Evolutionary conservation across 345 rosid species (phyloP).

Genomic region (Kernera saxatilis): DNA sequence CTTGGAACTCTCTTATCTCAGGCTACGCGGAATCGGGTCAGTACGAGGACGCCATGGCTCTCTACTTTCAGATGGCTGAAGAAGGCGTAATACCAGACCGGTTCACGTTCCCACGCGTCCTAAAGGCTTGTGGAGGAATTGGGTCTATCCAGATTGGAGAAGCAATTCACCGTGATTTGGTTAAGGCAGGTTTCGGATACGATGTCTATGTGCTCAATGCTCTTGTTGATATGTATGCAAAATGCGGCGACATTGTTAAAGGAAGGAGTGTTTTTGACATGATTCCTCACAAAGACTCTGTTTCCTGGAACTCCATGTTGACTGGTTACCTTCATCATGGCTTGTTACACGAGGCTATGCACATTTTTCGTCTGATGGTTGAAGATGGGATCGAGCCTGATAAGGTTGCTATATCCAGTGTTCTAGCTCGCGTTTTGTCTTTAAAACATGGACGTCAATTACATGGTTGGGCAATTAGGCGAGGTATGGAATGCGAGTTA

Average conservation of each 20-base stretch:
- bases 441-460: conserved; percentile 46
- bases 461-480: conserved; percentile 70
- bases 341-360: conserved; percentile 45
- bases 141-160: conserved; percentile 63
- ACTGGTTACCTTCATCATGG: conserved; percentile 62
- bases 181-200: conserved; percentile 56
- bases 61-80: conserved; percentile 89
- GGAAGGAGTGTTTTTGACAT: conserved; percentile 63
- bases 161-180: conserved; percentile 67
- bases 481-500: conserved; percentile 52
- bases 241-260: conserved; percentile 82
- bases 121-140: conserved; percentile 87
- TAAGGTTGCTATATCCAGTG: conserved; percentile 61
- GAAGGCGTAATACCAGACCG: conserved; percentile 70
- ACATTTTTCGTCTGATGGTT: conserved; percentile 50
- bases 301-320: conserved; percentile 84
- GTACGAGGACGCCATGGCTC: conserved; percentile 76
- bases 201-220: conserved; percentile 67
- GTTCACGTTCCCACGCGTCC: conserved; percentile 73
- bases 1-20: conserved; percentile 86
- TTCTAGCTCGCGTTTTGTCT: conserved; percentile 43
- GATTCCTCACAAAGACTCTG: conserved; percentile 45
- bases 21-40: conserved; percentile 64
- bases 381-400: conserved; percentile 52
- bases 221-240: conserved; percentile 87